Evolutionary conservation across 2,329 filamentous ascomycete species (phyloP).

Genomic region (Trichophyton benhamiae): DNA sequence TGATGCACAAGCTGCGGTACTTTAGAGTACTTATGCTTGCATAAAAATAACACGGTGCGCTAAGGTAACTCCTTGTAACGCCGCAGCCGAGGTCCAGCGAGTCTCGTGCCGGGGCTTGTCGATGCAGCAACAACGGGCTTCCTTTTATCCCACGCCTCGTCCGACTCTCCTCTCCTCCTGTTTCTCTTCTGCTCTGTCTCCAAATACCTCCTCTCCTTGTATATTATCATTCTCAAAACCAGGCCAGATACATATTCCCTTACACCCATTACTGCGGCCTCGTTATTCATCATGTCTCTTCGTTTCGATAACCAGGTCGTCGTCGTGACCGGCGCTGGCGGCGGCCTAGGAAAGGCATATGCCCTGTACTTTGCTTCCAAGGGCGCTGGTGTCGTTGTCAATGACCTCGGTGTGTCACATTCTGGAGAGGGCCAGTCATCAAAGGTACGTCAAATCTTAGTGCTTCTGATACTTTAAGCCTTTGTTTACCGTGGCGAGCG

Average conservation of each 20-base stretch:
- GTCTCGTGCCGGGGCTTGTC: neutral
- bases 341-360: slow-evolving; percentile 71
- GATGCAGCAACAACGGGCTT: neutral
- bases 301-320: slow-evolving; percentile 82
- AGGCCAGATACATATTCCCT: neutral
- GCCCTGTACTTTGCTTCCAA: slow-evolving; percentile 80
- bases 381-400: slow-evolving; percentile 90
- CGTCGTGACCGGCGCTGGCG: slow-evolving; percentile 76
- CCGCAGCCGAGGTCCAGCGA: neutral
- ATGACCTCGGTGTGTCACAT: slow-evolving; percentile 86
- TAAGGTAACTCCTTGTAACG: neutral
- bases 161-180: neutral
- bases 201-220: neutral
- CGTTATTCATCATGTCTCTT: slow-evolving; percentile 45
- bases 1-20: slow-evolving; percentile 1
- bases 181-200: slow-evolving; percentile 11
- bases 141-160: neutral
- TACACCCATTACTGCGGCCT: neutral
- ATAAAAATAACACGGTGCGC: neutral
- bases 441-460: slow-evolving; percentile 48
- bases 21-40: neutral
- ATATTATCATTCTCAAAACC: neutral
- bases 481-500: neutral
- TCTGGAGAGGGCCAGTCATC: slow-evolving; percentile 80
- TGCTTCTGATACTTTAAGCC: neutral